These are phyloP conservation scores for Pisolithus microcarpus DNA, from an alignment of 768 basidiomycete genomes.

Conservation along the genomic window DNA sequence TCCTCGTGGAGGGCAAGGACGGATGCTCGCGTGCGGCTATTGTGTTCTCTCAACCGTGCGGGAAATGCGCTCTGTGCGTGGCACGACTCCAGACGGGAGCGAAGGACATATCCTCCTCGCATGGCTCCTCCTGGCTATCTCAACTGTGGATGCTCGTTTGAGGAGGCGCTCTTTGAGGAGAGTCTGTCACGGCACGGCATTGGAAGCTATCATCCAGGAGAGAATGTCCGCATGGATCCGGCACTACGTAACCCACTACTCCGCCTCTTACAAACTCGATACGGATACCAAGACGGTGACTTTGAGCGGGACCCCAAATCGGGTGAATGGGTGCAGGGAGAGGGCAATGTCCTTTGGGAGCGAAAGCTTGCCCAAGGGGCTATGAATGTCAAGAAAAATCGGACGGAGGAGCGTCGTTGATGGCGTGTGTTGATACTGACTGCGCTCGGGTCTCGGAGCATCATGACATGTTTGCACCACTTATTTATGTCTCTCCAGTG, in stretches of 20 bases:
- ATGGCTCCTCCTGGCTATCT: slow-evolving; percentile 72
- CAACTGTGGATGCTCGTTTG: slow-evolving; percentile 81
- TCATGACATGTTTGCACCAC: neutral
- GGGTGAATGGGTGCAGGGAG: slow-evolving; percentile 62
- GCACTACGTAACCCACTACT: slow-evolving; percentile 76
- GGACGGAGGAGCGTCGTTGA: slow-evolving; percentile 35
- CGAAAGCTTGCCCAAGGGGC: slow-evolving; percentile 39
- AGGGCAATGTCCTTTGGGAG: slow-evolving; percentile 61
- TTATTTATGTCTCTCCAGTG: no score
- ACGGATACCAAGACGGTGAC: slow-evolving; percentile 77
- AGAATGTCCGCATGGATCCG: slow-evolving; percentile 84
- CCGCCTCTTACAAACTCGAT: slow-evolving; percentile 61
- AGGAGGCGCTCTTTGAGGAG: slow-evolving; percentile 84
- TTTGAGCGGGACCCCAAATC: slow-evolving; percentile 66
- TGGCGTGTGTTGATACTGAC: slow-evolving; percentile 5
- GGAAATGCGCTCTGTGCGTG: slow-evolving; percentile 86
- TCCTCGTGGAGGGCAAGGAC: slow-evolving; percentile 67
- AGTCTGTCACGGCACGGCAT: slow-evolving; percentile 72
- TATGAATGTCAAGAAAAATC: slow-evolving; percentile 29
- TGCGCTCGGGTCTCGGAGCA: slow-evolving; percentile 5
- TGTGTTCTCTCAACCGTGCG: slow-evolving; percentile 79
- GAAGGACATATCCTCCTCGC: slow-evolving; percentile 68
- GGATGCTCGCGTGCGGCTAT: slow-evolving; percentile 59
- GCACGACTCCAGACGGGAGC: slow-evolving; percentile 84
- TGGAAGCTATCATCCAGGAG: slow-evolving; percentile 78